Evolutionary conservation across 2,329 filamentous ascomycete species (phyloP).

Genomic region (Colletotrichum eleusines): DNA sequence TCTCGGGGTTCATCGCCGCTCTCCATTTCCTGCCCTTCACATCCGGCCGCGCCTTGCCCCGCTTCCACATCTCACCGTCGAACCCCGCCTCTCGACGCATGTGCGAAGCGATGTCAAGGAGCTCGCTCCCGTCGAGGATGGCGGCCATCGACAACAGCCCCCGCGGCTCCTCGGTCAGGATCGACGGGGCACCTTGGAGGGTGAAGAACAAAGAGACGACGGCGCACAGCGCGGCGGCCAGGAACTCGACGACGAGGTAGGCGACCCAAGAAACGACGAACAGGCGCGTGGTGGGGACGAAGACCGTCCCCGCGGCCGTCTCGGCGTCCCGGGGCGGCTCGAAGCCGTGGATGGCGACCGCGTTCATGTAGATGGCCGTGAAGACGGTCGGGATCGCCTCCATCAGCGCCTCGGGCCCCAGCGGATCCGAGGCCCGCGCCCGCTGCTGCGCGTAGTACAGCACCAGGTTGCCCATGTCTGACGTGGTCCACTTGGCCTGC

Average conservation of each 20-base stretch:
- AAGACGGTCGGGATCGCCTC: constrained; percentile 1
- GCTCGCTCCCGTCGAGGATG: constrained; percentile 9
- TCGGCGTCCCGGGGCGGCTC: neutral
- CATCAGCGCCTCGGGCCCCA: neutral
- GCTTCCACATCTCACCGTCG: constrained; percentile 5
- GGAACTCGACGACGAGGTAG: constrained; percentile 1
- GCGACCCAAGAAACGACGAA: constrained; percentile 21
- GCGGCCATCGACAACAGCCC: constrained; percentile 18
- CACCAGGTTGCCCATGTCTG: constrained; percentile 11
- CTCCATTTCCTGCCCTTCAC: constrained; percentile 10
- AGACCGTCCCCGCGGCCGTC: neutral
- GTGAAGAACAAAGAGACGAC: constrained; percentile 9
- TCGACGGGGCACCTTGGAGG: neutral
- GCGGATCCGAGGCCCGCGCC: neutral
- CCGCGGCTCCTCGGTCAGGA: constrained; percentile 9
- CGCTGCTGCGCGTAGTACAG: constrained; percentile 16
- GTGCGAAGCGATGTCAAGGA: neutral
- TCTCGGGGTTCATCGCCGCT: neutral
- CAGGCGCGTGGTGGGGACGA: constrained; percentile 10
- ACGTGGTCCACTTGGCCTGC: constrained; percentile 14
- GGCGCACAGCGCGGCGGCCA: neutral
- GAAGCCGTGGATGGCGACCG: constrained; percentile 7
- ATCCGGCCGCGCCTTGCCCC: neutral
- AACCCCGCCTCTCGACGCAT: neutral
- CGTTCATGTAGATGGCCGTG: constrained; percentile 10